phyloP scores from a whole-genome alignment of 176 grass and related monocot species.

The Leersia perrieri region DNA sequence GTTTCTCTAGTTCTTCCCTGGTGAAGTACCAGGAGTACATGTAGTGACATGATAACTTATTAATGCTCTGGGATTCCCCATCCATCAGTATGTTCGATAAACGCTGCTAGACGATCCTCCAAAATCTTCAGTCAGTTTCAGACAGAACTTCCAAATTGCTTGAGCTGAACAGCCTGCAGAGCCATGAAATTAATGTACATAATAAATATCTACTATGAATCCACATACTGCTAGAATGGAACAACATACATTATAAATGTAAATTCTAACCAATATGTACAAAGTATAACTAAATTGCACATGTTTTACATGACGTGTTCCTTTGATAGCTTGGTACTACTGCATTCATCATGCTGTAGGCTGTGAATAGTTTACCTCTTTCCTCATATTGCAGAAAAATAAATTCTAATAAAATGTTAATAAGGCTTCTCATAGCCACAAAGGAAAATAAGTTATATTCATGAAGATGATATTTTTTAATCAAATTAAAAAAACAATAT shows the following conservation, averaged over 20 bases:
- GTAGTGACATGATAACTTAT: slow-evolving; percentile 15
- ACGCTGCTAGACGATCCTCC: slow-evolving; percentile 8
- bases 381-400: not conserved
- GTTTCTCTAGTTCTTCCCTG: slow-evolving; percentile 58
- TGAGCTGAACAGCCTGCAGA: not conserved
- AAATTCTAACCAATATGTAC: not conserved
- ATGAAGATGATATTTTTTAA: not conserved
- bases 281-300: not conserved
- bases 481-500: not conserved
- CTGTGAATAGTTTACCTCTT: not conserved
- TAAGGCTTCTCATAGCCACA: not conserved
- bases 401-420: not conserved
- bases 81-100: slow-evolving; percentile 33
- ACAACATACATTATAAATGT: not conserved
- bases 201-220: not conserved
- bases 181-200: not conserved
- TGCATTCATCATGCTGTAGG: not conserved
- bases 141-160: not conserved
- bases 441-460: not conserved
- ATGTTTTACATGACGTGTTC: not conserved
- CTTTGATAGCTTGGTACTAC: not conserved
- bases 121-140: not conserved
- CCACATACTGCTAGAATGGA: not conserved
- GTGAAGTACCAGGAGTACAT: slow-evolving; percentile 69
- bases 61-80: slow-evolving; percentile 14